Evolutionary conservation across 2,329 filamentous ascomycete genomes (phyloP), one percentile per base, ranked within the genome.

Genomic region (Juglanconis sp.): DNA sequence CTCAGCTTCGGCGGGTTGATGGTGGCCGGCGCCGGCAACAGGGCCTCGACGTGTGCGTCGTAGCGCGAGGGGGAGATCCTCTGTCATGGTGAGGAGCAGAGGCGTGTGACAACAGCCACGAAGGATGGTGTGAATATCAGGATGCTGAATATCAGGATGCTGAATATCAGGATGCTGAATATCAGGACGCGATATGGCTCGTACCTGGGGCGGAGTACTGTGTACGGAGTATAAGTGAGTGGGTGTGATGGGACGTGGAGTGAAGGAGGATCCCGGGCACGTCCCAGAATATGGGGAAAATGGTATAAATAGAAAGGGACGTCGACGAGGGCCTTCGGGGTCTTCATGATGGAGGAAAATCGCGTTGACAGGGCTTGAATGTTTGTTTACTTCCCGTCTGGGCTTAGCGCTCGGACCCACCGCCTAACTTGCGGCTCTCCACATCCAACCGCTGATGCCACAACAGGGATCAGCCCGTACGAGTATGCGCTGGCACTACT

Each of bases 61-160:
- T 11, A 86, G 69, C n/a, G 84, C 81, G 60, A 86, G 79, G 3
- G 83, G 82, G 32, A 81, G 72, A 64, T 83, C 74, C 34, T 76
- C 69, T 5, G 70, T 67, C 73, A 79, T 80, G 34, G 15, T 58
- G 56, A 13, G 15, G 31, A 36, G 10, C 6, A 47, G 7, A 38
- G 17, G 8, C 8, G 38, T 7, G 17, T 15, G 47, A 40, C 36
- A 40, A 13, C 36, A 40, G 36, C 8, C 36, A 9, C 36, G 36
- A 40, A 13, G 13, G 36, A 13, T 40, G 36, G 24, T 38, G 32
- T 34, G 32, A 34, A 42, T 15, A 40, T 24, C 24, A 24, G 24
- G 24, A 3, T 40, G 36, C 36, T 40, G 36, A 24, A 24, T 24
- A 24, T 24, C 24, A 24, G 15, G 44, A 47, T n/a, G n/a, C n/a